phyloP scores from a whole-genome alignment of 73 alveolate genomes.

The Paramecium sonneborni region DNA sequence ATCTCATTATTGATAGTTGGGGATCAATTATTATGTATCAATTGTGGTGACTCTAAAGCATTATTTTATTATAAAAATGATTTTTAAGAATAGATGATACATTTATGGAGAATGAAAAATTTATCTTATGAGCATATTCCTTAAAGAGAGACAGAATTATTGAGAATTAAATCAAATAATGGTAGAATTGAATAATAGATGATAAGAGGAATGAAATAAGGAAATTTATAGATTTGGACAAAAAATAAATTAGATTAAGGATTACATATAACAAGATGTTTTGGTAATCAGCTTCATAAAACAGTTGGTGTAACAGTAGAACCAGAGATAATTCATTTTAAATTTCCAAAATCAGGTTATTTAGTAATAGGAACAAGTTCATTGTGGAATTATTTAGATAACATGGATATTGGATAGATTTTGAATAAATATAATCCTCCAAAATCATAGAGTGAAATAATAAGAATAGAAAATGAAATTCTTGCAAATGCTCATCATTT shows the following conservation, averaged over 20 bases:
- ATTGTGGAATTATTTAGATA: not conserved
- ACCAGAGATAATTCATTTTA: not conserved
- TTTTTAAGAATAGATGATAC: not conserved
- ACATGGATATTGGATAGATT: not conserved
- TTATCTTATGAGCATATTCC: not conserved
- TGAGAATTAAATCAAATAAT: not conserved
- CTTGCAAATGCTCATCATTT: not conserved
- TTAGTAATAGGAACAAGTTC: not conserved
- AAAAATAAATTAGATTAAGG: slow-evolving; percentile 2
- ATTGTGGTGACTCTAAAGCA: slow-evolving; percentile 24
- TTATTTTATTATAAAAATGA: slow-evolving; percentile 11
- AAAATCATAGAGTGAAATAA: not conserved
- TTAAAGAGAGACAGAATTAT: not conserved
- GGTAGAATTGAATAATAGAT: not conserved
- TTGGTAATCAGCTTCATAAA: not conserved
- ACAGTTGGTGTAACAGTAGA: not conserved
- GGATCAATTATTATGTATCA: not conserved
- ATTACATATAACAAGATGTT: not conserved
- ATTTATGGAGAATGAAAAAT: not conserved
- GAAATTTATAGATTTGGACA: not conserved
- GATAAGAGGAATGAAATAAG: not conserved
- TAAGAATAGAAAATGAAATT: not conserved
- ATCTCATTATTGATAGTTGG: not conserved
- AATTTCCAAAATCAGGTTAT: slow-evolving; percentile 4
- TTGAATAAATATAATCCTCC: not conserved